Percentiles rank a stretch among this genome's conserved stretches.
Conservation (phyloP, 2,329 filamentous ascomycete genomes). For the Arthrobotrys iridis region DNA sequence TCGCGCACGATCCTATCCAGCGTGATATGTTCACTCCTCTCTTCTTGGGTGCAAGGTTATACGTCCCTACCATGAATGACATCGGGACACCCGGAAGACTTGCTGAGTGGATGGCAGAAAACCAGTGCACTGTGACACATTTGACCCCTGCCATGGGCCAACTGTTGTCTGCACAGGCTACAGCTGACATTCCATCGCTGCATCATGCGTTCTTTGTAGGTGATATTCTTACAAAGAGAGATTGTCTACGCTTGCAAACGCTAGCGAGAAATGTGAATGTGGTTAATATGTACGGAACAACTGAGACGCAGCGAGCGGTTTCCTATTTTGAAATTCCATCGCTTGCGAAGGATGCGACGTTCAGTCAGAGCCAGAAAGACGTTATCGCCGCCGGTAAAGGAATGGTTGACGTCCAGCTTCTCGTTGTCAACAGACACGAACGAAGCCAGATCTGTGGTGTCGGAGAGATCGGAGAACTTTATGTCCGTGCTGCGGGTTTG, state of each 20-base stretch:
- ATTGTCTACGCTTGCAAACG: conserved; percentile 79
- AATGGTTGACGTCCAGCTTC: conserved; percentile 87
- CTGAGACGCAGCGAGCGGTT: conserved; percentile 82
- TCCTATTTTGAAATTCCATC: conserved; percentile 83
- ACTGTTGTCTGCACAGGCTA: conserved; percentile 86
- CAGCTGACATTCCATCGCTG: conserved; percentile 78
- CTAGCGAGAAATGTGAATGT: conserved; percentile 80
- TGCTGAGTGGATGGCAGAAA: conserved; percentile 85
- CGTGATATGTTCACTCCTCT: conserved; percentile 88
- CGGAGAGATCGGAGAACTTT: conserved; percentile 86
- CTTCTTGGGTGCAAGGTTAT: conserved; percentile 80
- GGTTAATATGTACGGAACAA: conserved; percentile 88
- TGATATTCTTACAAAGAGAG: conserved; percentile 84
- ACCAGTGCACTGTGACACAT: conserved; percentile 81
- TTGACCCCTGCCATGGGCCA: conserved; percentile 97
- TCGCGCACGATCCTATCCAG: conserved; percentile 78
- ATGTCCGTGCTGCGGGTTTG: conserved; percentile 81
- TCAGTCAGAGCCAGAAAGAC: conserved; percentile 68
- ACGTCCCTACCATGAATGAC: conserved; percentile 81
- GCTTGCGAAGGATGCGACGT: conserved; percentile 69
- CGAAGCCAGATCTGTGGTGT: conserved; percentile 75
- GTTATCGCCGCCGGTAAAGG: conserved; percentile 84
- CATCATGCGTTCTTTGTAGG: conserved; percentile 88
- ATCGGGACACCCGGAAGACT: conserved; percentile 82
- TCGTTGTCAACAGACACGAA: conserved; percentile 79